A percentile compares a stretch with the other conserved stretches of the same genome.
Conservation (phyloP, 1,139 yeast species). For the Yamadazyma siamensis region DNA sequence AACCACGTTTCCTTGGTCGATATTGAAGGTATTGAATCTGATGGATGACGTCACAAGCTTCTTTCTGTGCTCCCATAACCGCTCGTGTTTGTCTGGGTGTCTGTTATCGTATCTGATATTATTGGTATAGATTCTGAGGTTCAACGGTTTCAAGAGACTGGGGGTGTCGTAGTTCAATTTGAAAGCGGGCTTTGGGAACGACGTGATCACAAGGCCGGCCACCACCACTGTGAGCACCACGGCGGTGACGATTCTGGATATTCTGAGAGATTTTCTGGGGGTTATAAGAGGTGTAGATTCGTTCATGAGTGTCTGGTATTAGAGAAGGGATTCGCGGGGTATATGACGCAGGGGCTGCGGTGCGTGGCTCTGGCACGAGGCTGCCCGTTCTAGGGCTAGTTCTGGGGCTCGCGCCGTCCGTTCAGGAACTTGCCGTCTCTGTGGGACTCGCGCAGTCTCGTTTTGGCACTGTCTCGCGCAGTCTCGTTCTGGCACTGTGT, state of each 20-base stretch:
- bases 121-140: slow-evolving; percentile 47
- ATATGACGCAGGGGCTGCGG: no score
- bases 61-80: slow-evolving; percentile 42
- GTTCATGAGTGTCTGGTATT: slow-evolving; percentile 4
- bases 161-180: slow-evolving; percentile 5
- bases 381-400: no score
- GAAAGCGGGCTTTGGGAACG: background rate
- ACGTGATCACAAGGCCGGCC: background rate
- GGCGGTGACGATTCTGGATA: background rate
- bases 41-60: slow-evolving; percentile 36
- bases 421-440: no score
- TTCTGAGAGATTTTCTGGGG: no score
- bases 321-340: no score
- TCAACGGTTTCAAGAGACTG: slow-evolving; percentile 14
- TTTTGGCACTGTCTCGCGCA: no score
- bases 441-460: no score
- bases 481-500: no score
- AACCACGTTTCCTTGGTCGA: slow-evolving; percentile 35
- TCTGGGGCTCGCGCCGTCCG: no score
- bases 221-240: slow-evolving; percentile 1
- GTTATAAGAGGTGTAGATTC: slow-evolving; percentile 9
- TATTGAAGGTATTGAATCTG: slow-evolving; percentile 26
- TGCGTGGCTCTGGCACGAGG: no score
- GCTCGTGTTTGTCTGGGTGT: slow-evolving; percentile 31
- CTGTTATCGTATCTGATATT: slow-evolving; percentile 49